phyloP scores from a whole-genome alignment of 202 grass and related monocot genomes.

The Carex arenaria region DNA sequence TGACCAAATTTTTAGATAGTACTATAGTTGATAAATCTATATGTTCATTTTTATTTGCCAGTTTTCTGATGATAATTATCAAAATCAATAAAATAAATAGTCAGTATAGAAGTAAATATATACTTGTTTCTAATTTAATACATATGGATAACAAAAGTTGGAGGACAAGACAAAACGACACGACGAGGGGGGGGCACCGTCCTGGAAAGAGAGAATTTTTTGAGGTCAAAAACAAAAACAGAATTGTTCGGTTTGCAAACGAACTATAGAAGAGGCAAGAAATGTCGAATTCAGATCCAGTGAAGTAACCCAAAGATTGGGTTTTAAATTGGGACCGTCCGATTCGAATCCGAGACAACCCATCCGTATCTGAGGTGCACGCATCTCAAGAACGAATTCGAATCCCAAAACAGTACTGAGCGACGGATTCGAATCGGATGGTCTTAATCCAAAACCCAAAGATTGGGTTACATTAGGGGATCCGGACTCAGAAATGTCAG shows the following conservation, averaged over 20 bases:
- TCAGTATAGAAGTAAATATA: background rate
- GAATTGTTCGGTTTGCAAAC: background rate
- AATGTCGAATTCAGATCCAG: no score
- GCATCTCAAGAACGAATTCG: no score
- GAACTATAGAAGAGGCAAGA: background rate
- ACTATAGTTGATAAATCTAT: background rate
- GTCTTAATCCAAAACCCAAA: no score
- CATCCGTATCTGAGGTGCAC: no score
- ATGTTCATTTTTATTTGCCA: background rate
- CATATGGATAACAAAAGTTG: background rate
- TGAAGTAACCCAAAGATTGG: no score
- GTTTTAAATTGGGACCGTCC: no score
- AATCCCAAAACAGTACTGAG: no score
- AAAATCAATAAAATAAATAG: background rate
- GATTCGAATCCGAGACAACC: no score
- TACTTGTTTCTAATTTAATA: background rate
- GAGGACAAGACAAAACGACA: background rate
- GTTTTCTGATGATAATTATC: background rate
- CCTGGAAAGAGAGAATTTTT: background rate
- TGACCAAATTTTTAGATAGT: no score
- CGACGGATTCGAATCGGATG: no score
- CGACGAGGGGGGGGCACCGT: background rate
- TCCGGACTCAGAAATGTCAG: background rate
- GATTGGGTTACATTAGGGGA: no score
- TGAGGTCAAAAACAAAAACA: no score